Percentiles rank a stretch among this genome's conserved stretches.
These are phyloP conservation scores for Trametes polyzona DNA, from an alignment of 1,284 basidiomycete genomes.

Conservation along the genomic window DNA sequence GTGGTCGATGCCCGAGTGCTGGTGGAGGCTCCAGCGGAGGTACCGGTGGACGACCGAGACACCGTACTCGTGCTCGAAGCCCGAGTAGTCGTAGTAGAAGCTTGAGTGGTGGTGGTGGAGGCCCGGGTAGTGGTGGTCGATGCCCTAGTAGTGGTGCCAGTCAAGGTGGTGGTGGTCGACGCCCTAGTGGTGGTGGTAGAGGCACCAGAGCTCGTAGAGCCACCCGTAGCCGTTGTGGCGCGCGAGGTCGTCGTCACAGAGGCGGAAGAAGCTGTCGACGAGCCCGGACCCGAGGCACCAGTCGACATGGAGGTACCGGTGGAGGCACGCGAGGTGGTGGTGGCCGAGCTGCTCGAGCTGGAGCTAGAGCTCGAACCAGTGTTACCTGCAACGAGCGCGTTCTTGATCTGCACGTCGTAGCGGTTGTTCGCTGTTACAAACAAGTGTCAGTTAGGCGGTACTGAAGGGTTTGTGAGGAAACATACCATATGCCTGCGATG, in stretches of 20 bases:
- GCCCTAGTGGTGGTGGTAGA: neutral
- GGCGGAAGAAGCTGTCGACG: constrained; percentile 31
- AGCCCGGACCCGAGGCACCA: constrained; percentile 9
- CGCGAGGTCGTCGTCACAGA: neutral
- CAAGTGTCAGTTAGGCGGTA: neutral
- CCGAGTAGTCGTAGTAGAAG: neutral
- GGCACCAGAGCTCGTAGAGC: neutral
- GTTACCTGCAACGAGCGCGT: neutral
- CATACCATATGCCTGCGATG: constrained; percentile 15
- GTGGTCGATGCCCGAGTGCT: neutral
- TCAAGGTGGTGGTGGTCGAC: neutral
- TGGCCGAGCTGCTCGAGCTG: neutral
- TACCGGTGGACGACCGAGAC: no score
- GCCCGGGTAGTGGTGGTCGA: neutral
- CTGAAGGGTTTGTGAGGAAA: neutral
- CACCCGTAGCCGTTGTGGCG: neutral
- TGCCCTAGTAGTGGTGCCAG: neutral
- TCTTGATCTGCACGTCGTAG: constrained; percentile 9
- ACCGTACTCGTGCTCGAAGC: no score
- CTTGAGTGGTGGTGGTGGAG: neutral
- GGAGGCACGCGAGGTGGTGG: neutral
- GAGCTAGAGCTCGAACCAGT: neutral
- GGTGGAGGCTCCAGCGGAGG: neutral
- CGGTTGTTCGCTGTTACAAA: constrained; percentile 10
- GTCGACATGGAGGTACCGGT: neutral